Base-by-base conservation (phyloP, 805 yeast species). In the Naumovozyma dairenensis region DNA sequence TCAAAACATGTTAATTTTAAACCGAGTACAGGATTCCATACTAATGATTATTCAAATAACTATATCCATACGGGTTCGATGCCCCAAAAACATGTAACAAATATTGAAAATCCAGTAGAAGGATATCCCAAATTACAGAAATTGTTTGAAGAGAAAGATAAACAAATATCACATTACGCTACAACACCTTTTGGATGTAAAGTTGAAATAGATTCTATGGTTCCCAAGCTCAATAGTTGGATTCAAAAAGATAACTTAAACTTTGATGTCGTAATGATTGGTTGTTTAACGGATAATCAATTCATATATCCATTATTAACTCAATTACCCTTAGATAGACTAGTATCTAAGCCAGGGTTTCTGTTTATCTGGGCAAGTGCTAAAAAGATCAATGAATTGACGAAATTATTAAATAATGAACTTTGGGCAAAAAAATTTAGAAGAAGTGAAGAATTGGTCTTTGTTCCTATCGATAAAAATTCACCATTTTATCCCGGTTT, bases 201-300 rank as follows among this genome's bases (percentile, higher is more conserved):
- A 29, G 69, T 72, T 3, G 57, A 62, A 12, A 62, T 64, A 8
- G 67, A 69, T 21, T 60, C 71, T 34, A 75, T 85, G 55, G 63
- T 74, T 5, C 69, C 70, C 1, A 67, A 70, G 0, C 60, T 87
- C 37, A 67, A 71, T 37, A 50, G 55, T 15, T 81, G 94, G 93
- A 72, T 74, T 21, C 55, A 59, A 13, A 62, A 62, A 14, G 72
- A 75, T 36, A 66, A 69, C 6, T 49, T 82, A 25, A 73, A 72
- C 39, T 89, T 87, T 56, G 96, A 87, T 53, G 94, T 85, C 8
- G 80, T 89, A 10, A 84, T 89, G 94, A 74, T 87, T 35, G 94
- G 94, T 1, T 89, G 92, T 3, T 63, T 89, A 32, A 71, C 80
- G 1, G 87, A 81, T 43, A 76, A 80, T 48, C 86, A 77, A 48